Conservation (phyloP, 2,329 filamentous ascomycete genomes). For the Onygena corvina region DNA sequence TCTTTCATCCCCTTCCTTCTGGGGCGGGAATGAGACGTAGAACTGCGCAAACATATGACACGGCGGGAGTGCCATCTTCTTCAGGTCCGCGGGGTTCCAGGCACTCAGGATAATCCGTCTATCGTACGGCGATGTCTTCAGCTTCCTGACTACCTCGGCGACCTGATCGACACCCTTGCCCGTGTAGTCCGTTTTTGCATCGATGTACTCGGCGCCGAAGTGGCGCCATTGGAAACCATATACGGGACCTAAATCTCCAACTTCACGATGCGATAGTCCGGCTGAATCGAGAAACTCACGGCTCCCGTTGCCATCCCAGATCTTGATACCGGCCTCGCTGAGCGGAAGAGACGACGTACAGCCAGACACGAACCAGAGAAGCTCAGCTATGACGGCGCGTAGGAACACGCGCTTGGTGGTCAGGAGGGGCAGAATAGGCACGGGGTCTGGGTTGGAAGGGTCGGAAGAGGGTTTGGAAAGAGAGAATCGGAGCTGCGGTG, state of each 20-base stretch:
- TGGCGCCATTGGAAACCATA: slow-evolving; percentile 99
- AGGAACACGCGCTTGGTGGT: slow-evolving; percentile 96
- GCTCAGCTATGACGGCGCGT: slow-evolving; percentile 76
- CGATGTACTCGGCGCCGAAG: slow-evolving; percentile 82
- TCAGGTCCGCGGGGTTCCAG: slow-evolving; percentile 83
- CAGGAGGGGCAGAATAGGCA: slow-evolving; percentile 72
- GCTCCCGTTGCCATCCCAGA: slow-evolving; percentile 96
- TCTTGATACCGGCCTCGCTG: slow-evolving; percentile 71
- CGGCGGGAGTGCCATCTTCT: slow-evolving; percentile 81
- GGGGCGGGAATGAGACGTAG: slow-evolving; percentile 65
- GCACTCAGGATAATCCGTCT: slow-evolving; percentile 79
- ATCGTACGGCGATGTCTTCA: slow-evolving; percentile 75
- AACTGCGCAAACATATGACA: slow-evolving; percentile 99
- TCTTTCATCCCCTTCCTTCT: slow-evolving; percentile 20
- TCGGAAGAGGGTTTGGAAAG: slow-evolving; percentile 48
- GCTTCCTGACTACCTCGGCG: slow-evolving; percentile 75
- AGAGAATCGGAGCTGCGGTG: slow-evolving; percentile 71
- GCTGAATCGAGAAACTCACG: slow-evolving; percentile 79
- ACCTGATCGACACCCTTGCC: slow-evolving; percentile 89
- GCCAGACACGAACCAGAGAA: slow-evolving; percentile 90
- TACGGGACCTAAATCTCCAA: slow-evolving; percentile 84
- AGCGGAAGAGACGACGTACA: slow-evolving; percentile 68
- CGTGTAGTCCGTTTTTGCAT: slow-evolving; percentile 66
- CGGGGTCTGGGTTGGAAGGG: slow-evolving; percentile 19
- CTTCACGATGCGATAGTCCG: slow-evolving; percentile 67